Percentiles rank a stretch among this genome's conserved stretches.
phyloP scores from a whole-genome alignment of 2,329 filamentous ascomycete species.

The Ophiostoma sp. region DNA sequence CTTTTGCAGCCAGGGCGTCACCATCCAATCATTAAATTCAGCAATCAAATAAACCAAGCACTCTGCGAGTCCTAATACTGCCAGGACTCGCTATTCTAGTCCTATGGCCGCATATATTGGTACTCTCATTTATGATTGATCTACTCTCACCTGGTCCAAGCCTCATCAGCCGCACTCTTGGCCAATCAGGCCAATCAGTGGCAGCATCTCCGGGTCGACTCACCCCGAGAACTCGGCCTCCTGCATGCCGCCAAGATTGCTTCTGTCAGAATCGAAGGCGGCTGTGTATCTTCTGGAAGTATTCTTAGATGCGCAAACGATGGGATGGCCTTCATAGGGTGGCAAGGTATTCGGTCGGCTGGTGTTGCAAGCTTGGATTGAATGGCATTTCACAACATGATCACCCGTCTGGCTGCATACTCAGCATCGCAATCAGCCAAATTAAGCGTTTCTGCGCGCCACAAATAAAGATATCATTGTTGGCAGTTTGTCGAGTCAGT shows the following conservation, averaged over 20 bases:
- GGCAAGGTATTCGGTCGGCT: no score
- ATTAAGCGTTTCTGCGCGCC: neutral
- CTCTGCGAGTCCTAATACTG: neutral
- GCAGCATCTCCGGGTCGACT: neutral
- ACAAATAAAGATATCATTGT: neutral
- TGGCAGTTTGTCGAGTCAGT: neutral
- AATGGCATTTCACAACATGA: no score
- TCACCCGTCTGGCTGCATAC: neutral
- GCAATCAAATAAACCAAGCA: neutral
- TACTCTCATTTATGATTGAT: neutral
- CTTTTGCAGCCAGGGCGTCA: neutral
- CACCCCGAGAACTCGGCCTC: neutral
- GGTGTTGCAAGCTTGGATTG: no score
- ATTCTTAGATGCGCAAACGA: neutral
- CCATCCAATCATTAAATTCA: neutral
- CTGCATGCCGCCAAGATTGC: neutral
- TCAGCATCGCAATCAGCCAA: neutral
- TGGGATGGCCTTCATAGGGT: no score
- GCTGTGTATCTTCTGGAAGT: neutral
- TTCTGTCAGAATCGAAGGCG: neutral
- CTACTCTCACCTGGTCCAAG: neutral
- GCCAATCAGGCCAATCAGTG: neutral
- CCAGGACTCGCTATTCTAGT: neutral
- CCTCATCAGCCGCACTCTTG: neutral
- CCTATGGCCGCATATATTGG: slow-evolving; percentile 1